Percentiles rank a stretch among this genome's conserved stretches.
Evolutionary conservation across 1,284 basidiomycete genomes (phyloP).

Genomic region (Cutaneotrichosporon arboriforme): DNA sequence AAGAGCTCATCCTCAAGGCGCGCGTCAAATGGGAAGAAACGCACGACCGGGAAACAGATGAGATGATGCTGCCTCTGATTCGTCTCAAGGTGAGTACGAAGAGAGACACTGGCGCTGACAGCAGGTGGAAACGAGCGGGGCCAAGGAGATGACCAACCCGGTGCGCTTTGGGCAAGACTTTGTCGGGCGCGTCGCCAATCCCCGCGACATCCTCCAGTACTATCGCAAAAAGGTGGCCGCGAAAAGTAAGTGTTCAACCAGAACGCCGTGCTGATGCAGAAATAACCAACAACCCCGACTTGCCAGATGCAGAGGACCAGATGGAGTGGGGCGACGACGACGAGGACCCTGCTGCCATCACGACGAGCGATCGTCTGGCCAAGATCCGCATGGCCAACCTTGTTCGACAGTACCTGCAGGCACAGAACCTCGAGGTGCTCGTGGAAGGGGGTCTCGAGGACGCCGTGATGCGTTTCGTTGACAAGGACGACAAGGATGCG

Average conservation of each 20-base stretch:
- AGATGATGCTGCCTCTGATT: constrained; percentile 78
- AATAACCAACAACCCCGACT: constrained; percentile 39
- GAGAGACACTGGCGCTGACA: neutral
- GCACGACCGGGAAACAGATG: constrained; percentile 55
- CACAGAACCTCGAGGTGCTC: constrained; percentile 81
- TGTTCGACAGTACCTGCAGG: constrained; percentile 79
- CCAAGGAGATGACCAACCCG: constrained; percentile 85
- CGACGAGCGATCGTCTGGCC: constrained; percentile 36
- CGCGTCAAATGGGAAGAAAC: constrained; percentile 72
- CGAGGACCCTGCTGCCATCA: constrained; percentile 56
- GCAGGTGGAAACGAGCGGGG: constrained; percentile 83
- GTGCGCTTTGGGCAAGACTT: constrained; percentile 97
- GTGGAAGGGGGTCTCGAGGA: constrained; percentile 81
- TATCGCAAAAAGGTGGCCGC: constrained; percentile 69
- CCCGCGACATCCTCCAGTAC: constrained; percentile 85
- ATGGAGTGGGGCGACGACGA: constrained; percentile 60
- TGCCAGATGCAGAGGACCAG: constrained; percentile 61
- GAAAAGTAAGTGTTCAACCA: constrained; percentile 30
- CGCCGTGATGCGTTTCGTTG: constrained; percentile 86
- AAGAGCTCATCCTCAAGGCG: constrained; percentile 70
- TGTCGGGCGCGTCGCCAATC: constrained; percentile 84
- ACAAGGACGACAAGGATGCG: constrained; percentile 89
- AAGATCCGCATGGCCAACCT: constrained; percentile 54
- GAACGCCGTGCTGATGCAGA: constrained; percentile 21
- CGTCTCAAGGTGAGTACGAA: constrained; percentile 63